phyloP scores from a whole-genome alignment of 179 eudicot species.

The Beta lomatogona region DNA sequence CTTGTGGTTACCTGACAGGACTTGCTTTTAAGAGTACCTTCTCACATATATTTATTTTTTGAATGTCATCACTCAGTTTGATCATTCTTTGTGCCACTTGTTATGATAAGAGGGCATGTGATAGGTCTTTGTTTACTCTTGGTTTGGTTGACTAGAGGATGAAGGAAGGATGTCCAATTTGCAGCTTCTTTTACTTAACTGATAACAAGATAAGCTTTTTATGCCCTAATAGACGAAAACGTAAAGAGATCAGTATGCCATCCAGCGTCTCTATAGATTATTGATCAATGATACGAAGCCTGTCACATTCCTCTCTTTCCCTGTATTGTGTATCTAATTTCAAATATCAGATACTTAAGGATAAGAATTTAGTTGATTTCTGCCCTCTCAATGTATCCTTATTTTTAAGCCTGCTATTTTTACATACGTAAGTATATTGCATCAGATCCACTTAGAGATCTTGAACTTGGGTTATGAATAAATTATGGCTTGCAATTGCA shows the following conservation, averaged over 20 bases:
- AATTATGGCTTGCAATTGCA: conserved; percentile 3
- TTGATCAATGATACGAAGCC: background rate
- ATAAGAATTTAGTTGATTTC: background rate
- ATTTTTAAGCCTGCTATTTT: background rate
- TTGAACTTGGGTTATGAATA: background rate
- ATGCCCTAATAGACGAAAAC: background rate
- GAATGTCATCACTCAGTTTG: no score
- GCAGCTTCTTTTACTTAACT: background rate
- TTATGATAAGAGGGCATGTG: no score
- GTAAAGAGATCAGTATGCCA: background rate
- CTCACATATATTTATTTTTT: no score
- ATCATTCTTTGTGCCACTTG: no score
- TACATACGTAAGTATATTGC: background rate
- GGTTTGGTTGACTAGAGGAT: background rate
- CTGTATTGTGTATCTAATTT: background rate
- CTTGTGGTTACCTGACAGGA: background rate
- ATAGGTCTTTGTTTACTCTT: background rate
- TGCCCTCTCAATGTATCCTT: background rate
- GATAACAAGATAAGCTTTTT: no score
- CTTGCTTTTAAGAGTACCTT: background rate
- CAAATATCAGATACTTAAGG: background rate
- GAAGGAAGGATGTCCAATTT: background rate
- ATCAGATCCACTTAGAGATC: background rate
- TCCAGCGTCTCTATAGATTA: background rate
- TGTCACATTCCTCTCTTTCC: background rate